Percentiles rank a stretch among this genome's conserved stretches.
Conservation (phyloP, 306 rosid species). For the Ormosia emarginata region DNA sequence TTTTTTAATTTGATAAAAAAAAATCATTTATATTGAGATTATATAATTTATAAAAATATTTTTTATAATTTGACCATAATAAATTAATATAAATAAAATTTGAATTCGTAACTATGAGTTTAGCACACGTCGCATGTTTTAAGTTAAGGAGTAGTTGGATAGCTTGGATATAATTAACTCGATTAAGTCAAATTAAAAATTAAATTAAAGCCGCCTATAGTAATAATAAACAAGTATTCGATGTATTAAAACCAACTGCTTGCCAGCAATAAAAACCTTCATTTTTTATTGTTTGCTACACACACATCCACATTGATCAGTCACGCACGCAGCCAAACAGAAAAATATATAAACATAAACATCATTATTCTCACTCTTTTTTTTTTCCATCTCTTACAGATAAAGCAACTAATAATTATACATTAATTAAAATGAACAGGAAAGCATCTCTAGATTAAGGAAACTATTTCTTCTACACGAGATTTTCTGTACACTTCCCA, state of each 20-base stretch:
- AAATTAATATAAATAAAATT: too few relatives aligned
- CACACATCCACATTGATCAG: neutral
- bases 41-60: too few relatives aligned
- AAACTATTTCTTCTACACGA: too few relatives aligned
- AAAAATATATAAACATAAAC: neutral
- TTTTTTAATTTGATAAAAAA: too few relatives aligned
- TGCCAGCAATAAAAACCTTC: neutral
- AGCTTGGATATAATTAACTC: too few relatives aligned
- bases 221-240: neutral
- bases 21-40: too few relatives aligned
- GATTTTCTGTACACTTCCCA: too few relatives aligned
- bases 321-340: neutral
- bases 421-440: neutral
- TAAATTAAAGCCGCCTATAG: neutral
- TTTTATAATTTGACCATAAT: too few relatives aligned
- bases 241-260: neutral
- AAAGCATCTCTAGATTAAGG: too few relatives aligned
- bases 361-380: neutral
- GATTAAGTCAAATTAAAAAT: neutral
- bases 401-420: neutral
- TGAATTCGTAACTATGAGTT: too few relatives aligned
- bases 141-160: too few relatives aligned
- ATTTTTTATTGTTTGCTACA: neutral
- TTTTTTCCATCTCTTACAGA: neutral
- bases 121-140: too few relatives aligned